Base-by-base conservation (phyloP, 495 filamentous ascomycete species). In the Chlorociboria aeruginascens region DNA sequence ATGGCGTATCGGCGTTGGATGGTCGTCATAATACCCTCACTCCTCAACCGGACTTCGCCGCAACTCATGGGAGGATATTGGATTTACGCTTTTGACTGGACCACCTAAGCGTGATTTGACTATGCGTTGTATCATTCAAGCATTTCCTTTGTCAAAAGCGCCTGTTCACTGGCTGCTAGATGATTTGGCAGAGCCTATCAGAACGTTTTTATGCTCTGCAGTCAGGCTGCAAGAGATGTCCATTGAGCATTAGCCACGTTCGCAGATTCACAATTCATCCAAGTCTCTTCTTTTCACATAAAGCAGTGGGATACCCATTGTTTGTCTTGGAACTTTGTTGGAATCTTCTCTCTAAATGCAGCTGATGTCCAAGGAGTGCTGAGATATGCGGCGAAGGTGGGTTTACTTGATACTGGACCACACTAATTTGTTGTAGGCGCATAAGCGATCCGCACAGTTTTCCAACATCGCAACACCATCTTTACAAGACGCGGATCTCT, bases 61-160 rank as follows among this genome's bases (percentile, higher is more conserved):
- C 56, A 50, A 16, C 32, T 49, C 40, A 38, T 44, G 45, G 42
- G 53, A 52, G 43, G 46, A 48, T 38, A 45, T 43, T 59, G 56
- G 52, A 55, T 52, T 48, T 55, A 40, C 40, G 47, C 40, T 36
- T 55, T 52, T 59, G 45, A 59, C 52, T 59, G 56, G 56, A 55
- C 50, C 52, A 59, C 52, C 56, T 58, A 59, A 55, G 52, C 56
- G 52, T 49, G 45, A 48, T 53, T 46, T 50, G 46, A 54, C 49
- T 52, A 55, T 59, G 56, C 52, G 56, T 53, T 59, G 56, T 59
- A 59, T 55, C 49, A 55, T 55, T 53, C 52, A 46, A 55, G 49
- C 56, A 48, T 55, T 51, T 48, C 52, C 49, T 55, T 55, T 55
- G 45, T 55, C 39, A 53, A 55, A 42, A 59, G 49, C 49, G 56